A percentile compares a stretch with the other conserved stretches of the same genome.
Evolutionary conservation across 208 protist species (phyloP).

Genomic region (Blastocrithidia nonstop): DNA sequence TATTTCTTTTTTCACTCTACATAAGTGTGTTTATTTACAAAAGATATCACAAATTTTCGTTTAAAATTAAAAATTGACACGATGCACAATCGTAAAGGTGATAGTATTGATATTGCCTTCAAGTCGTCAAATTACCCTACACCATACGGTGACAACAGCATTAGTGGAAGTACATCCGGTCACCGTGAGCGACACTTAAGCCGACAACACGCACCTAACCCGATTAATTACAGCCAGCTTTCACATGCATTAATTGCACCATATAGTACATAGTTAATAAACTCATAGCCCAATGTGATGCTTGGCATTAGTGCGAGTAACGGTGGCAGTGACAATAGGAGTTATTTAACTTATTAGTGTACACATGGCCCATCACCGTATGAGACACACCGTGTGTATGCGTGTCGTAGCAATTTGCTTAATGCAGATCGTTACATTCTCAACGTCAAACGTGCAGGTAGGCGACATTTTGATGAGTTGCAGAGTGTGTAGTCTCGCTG

Average conservation of each 20-base stretch:
- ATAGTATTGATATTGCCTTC: slow-evolving; percentile 57
- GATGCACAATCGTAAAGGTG: too few species aligned
- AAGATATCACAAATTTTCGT: too few species aligned
- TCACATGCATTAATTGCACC: slow-evolving; percentile 20
- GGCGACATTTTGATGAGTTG: slow-evolving; percentile 50
- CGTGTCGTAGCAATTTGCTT: slow-evolving; percentile 5
- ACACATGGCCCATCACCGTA: background rate
- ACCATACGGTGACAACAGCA: slow-evolving; percentile 39
- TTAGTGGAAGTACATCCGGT: slow-evolving; percentile 49
- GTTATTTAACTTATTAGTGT: too few species aligned
- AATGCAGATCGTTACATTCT: slow-evolving; percentile 24
- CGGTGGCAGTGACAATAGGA: too few species aligned
- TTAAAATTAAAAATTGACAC: too few species aligned
- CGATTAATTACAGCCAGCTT: slow-evolving; percentile 23
- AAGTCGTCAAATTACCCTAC: slow-evolving; percentile 47
- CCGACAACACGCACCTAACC: slow-evolving; percentile 22
- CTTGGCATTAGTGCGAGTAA: too few species aligned
- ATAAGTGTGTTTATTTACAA: too few species aligned
- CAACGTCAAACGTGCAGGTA: slow-evolving; percentile 37
- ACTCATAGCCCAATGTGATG: too few species aligned
- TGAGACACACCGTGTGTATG: background rate
- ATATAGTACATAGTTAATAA: too few species aligned
- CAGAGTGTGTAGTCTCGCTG: slow-evolving; percentile 16
- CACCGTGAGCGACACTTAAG: slow-evolving; percentile 20
- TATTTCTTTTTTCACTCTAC: too few species aligned